Base-by-base conservation (phyloP, 305 asterid species). In the Fraxinus velutina region DNA sequence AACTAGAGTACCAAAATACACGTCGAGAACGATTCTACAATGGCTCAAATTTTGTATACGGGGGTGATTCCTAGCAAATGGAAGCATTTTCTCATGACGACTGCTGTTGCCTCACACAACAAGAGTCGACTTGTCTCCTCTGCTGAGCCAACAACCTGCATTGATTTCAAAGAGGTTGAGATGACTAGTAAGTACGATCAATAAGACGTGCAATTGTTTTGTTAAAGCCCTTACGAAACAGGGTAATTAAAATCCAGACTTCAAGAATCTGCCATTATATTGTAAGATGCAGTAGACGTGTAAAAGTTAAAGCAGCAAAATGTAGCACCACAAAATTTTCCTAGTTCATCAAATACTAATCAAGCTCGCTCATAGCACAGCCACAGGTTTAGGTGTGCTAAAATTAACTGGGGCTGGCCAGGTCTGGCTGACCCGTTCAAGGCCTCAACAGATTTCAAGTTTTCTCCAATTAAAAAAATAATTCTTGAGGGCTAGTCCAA, bases 41-140 rank as follows among this genome's bases (percentile, higher is more conserved):
- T 2, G 71, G 71, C 0, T 91, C 86, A 96, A 76, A 96, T 89
- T 79, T 91, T 96, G 92, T 93, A 92, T 22, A 96, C 98, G 0
- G 97, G 98, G 0, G 94, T 95, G 73, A 93, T 95, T 24, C 98
- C 99, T 7, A 96, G 91, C 80, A 96, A 78, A 85, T 92, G 87
- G 88, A 96, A 93, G 81, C 98, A 94, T 81, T 92, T 88, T 44
- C 99, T 88, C 97, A 96, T 96, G 50, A 94, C 98, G 66, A 91
- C 88, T 21, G 97, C 97, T 1, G 99, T 94, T 70, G 99, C 98
- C 89, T 96, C 98, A 37, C 99, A 94, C 22, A 96, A 83, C 86
- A 96, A 81, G 15, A 96, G 97, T 52, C 99, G 82, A 71, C 97
- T 94, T 0, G 88, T 83, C 92, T 94, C 98, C 91, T 90, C 91